Evolutionary conservation across 768 basidiomycete species (phyloP), one percentile per base, ranked within the genome.

Genomic region (Leucocoprinus leucothites): DNA sequence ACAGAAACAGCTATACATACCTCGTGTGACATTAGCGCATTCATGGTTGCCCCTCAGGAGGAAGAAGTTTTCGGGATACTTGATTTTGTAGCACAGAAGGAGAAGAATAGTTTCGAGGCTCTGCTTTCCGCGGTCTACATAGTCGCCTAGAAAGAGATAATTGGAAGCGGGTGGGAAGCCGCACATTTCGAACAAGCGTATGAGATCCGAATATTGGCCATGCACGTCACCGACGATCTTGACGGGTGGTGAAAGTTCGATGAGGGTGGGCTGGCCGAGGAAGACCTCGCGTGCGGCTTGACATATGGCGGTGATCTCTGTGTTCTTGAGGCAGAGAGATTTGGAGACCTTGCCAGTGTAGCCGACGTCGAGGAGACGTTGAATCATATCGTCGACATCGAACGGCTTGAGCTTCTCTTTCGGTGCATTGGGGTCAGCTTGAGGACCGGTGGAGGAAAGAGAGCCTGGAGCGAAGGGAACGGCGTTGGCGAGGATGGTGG

Each of bases 221-320:
- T 99, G 97, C 5, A 98, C 95, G 71, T 99, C 97, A 24, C 97
- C 97, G 16, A 98, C 97, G 60, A 99, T 98, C 81, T 98, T 99
- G 63, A 99, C 97, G 24, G 97, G 96, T 8, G 97, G 97, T 4
- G 90, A 92, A 48, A 99, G 82, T 71, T 99, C 97, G 66, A 99
- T 88, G 61, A 99, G 85, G 3, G 96, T 98, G 8, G 97, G 97
- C 68, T 99, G 97, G 66, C 82, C 85, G 59, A 99, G 85, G 67
- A 98, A 96, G 46, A 98, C 91, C 61, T 98, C 97, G 48, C 97
- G 86, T 25, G 96, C 96, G 28, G 95, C 93, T 60, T 91, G 84
- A 72, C 97, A 99, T 58, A 99, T 89, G 31, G 90, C 85, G 18
- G 88, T 87, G 63, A 98, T 97, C 75, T 99, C 97, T 22, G 86